Conservation (phyloP, 2,329 filamentous ascomycete genomes). For the Karstenula rhodostoma region DNA sequence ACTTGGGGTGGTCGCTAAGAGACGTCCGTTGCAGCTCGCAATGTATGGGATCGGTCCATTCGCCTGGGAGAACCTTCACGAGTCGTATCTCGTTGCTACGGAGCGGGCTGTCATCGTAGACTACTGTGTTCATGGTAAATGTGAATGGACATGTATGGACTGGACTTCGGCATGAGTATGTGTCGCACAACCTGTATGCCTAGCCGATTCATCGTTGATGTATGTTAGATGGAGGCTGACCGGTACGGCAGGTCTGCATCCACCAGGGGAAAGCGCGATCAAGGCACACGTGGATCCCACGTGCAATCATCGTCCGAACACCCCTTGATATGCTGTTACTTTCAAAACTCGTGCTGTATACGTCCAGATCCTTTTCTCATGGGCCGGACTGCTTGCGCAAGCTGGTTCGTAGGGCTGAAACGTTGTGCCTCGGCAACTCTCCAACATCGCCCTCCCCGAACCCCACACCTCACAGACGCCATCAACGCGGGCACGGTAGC, state of each 20-base stretch:
- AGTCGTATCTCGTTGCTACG: conserved; percentile 17
- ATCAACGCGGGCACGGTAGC: conserved; percentile 14
- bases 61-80: conserved; percentile 19
- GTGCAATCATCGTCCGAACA: not conserved
- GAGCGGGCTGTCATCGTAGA: not conserved
- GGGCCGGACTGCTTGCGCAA: not conserved
- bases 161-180: not conserved
- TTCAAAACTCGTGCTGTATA: not conserved
- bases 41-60: conserved; percentile 20
- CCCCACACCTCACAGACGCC: conserved; percentile 18
- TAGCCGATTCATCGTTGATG: not conserved
- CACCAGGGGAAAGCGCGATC: not conserved
- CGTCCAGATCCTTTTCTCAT: not conserved
- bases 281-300: not conserved
- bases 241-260: not conserved
- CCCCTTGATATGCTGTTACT: not conserved
- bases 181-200: not conserved
- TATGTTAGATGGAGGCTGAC: conserved; percentile 3
- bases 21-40: conserved; percentile 17
- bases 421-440: conserved; percentile 21
- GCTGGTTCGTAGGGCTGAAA: not conserved
- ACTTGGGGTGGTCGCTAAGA: conserved; percentile 11
- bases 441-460: conserved; percentile 17
- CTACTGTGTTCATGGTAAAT: not conserved
- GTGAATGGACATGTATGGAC: not conserved